Evolutionary conservation across 352 stramenopile species (phyloP).

Genomic region (Saprolegnia parasitica): DNA sequence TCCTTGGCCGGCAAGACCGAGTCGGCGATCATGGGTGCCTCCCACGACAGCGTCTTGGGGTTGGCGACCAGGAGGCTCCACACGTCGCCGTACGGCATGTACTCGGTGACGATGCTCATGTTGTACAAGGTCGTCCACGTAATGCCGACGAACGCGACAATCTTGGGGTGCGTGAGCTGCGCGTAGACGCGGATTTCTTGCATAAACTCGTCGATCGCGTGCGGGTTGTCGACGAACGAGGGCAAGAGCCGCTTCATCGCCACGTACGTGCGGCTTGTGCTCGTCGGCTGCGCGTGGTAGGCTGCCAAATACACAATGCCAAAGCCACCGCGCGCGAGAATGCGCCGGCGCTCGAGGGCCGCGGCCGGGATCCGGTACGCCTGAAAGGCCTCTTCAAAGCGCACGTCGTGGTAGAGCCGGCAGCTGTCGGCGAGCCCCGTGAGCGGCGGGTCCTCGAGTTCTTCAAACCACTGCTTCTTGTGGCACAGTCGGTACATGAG

Average conservation of each 20-base stretch:
- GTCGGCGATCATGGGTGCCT: background rate
- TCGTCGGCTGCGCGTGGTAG: background rate
- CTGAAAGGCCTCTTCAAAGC: constrained; percentile 26
- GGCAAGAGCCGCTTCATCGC: constrained; percentile 26
- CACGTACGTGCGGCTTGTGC: background rate
- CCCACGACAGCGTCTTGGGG: constrained; percentile 23
- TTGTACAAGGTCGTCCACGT: constrained; percentile 48
- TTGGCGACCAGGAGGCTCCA: constrained; percentile 38
- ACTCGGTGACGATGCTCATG: constrained; percentile 49
- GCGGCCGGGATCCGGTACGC: constrained; percentile 23
- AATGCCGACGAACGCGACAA: constrained; percentile 47
- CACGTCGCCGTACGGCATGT: constrained; percentile 48
- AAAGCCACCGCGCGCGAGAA: constrained; percentile 27
- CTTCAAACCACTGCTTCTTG: constrained; percentile 11
- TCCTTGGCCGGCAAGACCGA: background rate
- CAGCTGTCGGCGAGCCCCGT: constrained; percentile 1
- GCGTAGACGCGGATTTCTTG: constrained; percentile 65
- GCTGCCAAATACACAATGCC: constrained; percentile 27
- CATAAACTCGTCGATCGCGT: constrained; percentile 38
- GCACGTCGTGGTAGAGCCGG: constrained; percentile 26
- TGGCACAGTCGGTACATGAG: background rate
- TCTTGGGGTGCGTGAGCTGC: constrained; percentile 45
- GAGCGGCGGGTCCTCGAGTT: background rate
- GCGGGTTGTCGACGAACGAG: constrained; percentile 8
- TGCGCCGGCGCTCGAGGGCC: constrained; percentile 21